Conservation (phyloP, 371 early-diverging fungal species). For the Nematocida minor region DNA sequence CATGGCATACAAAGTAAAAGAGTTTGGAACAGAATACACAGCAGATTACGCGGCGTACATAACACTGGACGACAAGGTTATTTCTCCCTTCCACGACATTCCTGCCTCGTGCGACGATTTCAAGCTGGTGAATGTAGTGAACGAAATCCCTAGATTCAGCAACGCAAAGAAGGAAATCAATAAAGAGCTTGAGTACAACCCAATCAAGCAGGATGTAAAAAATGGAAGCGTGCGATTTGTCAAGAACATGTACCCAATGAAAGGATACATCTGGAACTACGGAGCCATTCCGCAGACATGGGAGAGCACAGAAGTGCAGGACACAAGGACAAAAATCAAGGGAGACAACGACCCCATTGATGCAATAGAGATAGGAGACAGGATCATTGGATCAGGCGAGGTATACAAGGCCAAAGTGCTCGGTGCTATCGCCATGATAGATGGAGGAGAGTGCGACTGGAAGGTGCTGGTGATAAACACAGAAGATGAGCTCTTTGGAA, state of each 20-base stretch:
- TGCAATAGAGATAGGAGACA: constrained; percentile 89
- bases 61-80: constrained; percentile 62
- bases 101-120: constrained; percentile 75
- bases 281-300: constrained; percentile 95
- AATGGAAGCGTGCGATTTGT: constrained; percentile 94
- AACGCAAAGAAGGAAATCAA: constrained; percentile 93
- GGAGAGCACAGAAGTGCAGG: constrained; percentile 82
- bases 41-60: constrained; percentile 54
- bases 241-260: constrained; percentile 96
- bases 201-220: constrained; percentile 95
- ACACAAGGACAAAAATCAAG: constrained; percentile 75
- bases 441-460: constrained; percentile 94
- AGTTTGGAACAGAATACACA: constrained; percentile 58
- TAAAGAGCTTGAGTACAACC: constrained; percentile 70
- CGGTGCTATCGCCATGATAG: constrained; percentile 88
- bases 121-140: constrained; percentile 83
- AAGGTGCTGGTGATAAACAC: constrained; percentile 89
- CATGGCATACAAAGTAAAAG: constrained; percentile 21
- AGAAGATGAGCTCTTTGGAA: constrained; percentile 79
- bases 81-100: constrained; percentile 97
- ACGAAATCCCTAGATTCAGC: constrained; percentile 95
- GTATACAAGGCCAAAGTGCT: constrained; percentile 94
- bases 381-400: constrained; percentile 77
- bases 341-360: constrained; percentile 98
- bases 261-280: constrained; percentile 99